Base-by-base conservation (phyloP, 2,329 filamentous ascomycete genomes). In the Neonectria coccinea region DNA sequence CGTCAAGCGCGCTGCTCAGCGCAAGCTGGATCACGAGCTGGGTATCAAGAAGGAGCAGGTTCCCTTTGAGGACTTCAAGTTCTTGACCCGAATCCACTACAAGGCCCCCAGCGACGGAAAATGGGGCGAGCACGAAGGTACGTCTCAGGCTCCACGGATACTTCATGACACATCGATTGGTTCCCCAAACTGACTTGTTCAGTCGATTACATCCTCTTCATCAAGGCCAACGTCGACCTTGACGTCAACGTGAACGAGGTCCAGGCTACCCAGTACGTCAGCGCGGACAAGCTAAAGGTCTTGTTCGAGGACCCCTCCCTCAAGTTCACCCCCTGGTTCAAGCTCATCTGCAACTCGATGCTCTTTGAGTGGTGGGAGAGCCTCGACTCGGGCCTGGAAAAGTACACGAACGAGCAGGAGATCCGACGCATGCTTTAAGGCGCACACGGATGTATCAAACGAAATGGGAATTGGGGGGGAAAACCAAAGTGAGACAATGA, bases 151-250 rank as follows among this genome's bases (percentile, higher is more conserved):
- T 29, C 25, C 20, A 31, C 20, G 39, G 36, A 9, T 59, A 16
- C 1, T 14, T 56, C 45, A 33, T 22, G 16, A 20, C 25, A 12
- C n/a, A 33, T n/a, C 2, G 16, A 39, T 33, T 52, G 20, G 29
- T 31, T 56, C 42, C 12, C 45, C 65, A 67, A 65, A 73, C 55
- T 12, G 31, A 47, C 33, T 44, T 18, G 57, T 75, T 71, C 48
- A 96, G 94, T 99, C 77, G 96, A 99, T 80, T 99, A 99, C 80
- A 99, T 99, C 71, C 89, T 99, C 60, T 98, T 99, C 83, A 97
- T 98, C 84, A 92, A 97, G 84, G 92, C 93, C 63, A 91, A 97
- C 68, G 95, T 98, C 62, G 92, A 97, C 73, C 83, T 97, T 54
- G 80, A 92, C 63, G 81, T 89, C 74, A 99, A 94, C 82, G 85